Evolutionary conservation across 2,329 filamentous ascomycete species (phyloP).

Genomic region (Phaeoacremonium minimum): DNA sequence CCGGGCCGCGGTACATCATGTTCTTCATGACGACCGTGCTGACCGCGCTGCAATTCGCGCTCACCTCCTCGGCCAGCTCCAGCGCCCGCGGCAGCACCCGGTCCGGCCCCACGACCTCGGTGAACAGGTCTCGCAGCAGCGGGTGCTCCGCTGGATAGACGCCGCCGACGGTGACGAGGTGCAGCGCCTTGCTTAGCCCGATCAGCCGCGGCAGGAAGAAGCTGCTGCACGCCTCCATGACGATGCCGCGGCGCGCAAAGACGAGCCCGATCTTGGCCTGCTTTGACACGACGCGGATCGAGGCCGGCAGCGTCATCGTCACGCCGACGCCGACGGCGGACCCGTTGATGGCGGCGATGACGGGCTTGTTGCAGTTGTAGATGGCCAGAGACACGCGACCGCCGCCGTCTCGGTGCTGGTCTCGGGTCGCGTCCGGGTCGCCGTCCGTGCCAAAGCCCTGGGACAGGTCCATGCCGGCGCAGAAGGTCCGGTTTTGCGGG

Average conservation of each 20-base stretch:
- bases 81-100: conserved; percentile 62
- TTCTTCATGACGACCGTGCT: conserved; percentile 66
- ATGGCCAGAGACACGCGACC: conserved; percentile 52
- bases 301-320: conserved; percentile 55
- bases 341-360: conserved; percentile 55
- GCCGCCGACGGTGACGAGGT: conserved; percentile 62
- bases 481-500: conserved; percentile 45
- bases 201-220: conserved; percentile 70
- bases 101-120: conserved; percentile 53
- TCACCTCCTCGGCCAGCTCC: conserved; percentile 62
- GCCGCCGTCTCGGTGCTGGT: conserved; percentile 49
- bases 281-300: conserved; percentile 47
- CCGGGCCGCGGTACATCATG: conserved; percentile 59
- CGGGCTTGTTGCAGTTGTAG: conserved; percentile 52
- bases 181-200: conserved; percentile 58
- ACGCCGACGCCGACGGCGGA: conserved; percentile 57
- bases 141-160: conserved; percentile 49
- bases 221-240: conserved; percentile 67
- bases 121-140: conserved; percentile 59
- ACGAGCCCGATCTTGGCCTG: conserved; percentile 69
- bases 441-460: conserved; percentile 7
- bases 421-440: conserved; percentile 19
- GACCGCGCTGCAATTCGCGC: conserved; percentile 60
- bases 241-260: conserved; percentile 65
- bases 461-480: conserved; percentile 54